Evolutionary conservation across 2,329 filamentous ascomycete species (phyloP).

Genomic region (Cercospora sp.): DNA sequence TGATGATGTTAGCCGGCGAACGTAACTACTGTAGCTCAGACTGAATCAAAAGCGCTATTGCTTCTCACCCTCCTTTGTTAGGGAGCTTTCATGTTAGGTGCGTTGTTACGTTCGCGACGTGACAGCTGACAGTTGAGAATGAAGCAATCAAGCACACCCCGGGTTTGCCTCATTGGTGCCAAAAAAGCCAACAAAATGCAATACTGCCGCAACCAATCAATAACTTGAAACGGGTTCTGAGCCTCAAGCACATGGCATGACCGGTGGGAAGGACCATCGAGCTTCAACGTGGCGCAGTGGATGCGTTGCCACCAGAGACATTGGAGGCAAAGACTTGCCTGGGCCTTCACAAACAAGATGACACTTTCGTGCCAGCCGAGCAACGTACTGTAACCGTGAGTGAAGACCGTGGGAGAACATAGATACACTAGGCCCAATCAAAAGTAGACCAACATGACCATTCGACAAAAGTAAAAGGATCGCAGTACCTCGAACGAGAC

Average conservation of each 20-base stretch:
- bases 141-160: neutral
- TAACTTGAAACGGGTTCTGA: neutral
- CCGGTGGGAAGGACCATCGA: neutral
- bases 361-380: neutral
- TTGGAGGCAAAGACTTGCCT: neutral
- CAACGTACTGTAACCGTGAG: neutral
- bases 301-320: neutral
- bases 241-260: neutral
- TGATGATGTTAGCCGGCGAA: neutral
- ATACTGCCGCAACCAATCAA: neutral
- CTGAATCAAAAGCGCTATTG: constrained; percentile 13
- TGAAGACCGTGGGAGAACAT: neutral
- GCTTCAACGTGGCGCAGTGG: neutral
- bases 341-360: neutral
- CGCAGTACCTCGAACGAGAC: neutral
- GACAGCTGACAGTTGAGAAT: neutral
- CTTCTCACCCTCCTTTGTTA: neutral
- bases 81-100: neutral
- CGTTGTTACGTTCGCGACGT: neutral
- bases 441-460: too few relatives aligned
- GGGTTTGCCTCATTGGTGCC: too few relatives aligned
- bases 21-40: constrained; percentile 5
- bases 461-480: neutral
- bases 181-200: neutral
- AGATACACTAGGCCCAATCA: too few relatives aligned